Conservation (phyloP, 2,329 filamentous ascomycete genomes). For the Diplodia mutila region DNA sequence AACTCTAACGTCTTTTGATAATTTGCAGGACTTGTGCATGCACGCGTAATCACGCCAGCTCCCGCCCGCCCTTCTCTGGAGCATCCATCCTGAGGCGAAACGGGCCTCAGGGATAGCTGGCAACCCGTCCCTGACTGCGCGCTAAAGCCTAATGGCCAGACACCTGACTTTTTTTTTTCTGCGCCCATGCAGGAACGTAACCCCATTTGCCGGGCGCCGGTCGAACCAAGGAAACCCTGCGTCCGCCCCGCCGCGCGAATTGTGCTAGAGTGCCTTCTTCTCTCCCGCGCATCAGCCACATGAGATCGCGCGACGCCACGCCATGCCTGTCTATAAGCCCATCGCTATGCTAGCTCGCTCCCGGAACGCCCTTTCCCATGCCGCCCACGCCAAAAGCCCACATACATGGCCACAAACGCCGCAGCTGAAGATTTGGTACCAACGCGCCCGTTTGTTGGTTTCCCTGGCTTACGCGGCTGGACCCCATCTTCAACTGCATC, state of each 20-base stretch:
- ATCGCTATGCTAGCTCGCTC: not conserved
- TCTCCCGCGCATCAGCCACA: constrained; percentile 1
- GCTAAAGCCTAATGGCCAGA: not conserved
- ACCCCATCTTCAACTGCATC: not conserved
- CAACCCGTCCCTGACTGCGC: not conserved
- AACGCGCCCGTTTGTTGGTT: not conserved
- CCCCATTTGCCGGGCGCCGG: constrained; percentile 2
- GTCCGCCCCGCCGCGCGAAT: constrained; percentile 5
- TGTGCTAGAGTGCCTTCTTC: not conserved
- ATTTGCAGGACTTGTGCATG: not conserved
- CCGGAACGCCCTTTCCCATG: not conserved
- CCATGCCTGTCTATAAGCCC: not conserved
- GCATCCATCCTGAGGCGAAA: constrained; percentile 4
- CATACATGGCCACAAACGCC: not conserved
- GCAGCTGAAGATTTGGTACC: not conserved
- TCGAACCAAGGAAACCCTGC: constrained; percentile 9
- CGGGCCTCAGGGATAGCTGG: not conserved
- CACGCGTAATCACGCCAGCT: not conserved
- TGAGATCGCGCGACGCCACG: not conserved
- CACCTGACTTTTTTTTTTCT: not conserved
- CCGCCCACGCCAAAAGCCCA: not conserved
- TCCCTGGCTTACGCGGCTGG: not conserved
- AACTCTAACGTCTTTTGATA: constrained; percentile 12
- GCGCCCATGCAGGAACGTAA: constrained; percentile 3
- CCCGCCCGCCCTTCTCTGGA: not conserved